A percentile compares a stretch with the other conserved stretches of the same genome.
Conservation (phyloP, 129 eudicot species). For the Pseudognaphalium luteoalbum region DNA sequence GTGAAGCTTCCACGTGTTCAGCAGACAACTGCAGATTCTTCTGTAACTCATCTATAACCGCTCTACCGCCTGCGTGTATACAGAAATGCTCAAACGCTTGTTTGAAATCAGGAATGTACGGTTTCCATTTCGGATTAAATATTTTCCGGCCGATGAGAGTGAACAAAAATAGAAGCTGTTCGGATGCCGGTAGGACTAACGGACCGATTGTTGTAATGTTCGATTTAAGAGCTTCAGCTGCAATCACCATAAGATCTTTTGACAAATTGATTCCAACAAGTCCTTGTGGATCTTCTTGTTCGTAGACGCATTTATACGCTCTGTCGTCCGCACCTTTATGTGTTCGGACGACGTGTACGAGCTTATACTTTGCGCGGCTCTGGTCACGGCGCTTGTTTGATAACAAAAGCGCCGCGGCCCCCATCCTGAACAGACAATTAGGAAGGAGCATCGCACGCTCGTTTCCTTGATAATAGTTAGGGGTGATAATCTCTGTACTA, state of each 20-base stretch:
- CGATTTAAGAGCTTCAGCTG: constrained; percentile 63
- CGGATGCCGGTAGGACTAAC: constrained; percentile 60
- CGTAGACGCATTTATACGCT: constrained; percentile 59
- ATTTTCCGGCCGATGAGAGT: constrained; percentile 64
- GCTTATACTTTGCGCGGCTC: constrained; percentile 54
- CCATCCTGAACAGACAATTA: constrained; percentile 73
- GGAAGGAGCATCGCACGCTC: constrained; percentile 85
- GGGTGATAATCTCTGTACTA: constrained; percentile 72
- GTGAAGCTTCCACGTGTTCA: constrained; percentile 74
- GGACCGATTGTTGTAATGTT: constrained; percentile 78
- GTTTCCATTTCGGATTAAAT: constrained; percentile 65
- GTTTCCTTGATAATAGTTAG: constrained; percentile 65
- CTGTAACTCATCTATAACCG: constrained; percentile 75
- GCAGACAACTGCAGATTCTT: constrained; percentile 64
- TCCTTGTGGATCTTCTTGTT: constrained; percentile 68
- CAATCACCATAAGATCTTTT: constrained; percentile 73
- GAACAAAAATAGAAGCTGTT: constrained; percentile 54
- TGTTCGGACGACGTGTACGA: constrained; percentile 68
- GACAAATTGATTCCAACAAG: constrained; percentile 66
- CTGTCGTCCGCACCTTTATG: constrained; percentile 71
- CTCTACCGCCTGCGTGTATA: constrained; percentile 80
- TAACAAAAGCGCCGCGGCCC: constrained; percentile 60
- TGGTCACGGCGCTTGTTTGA: constrained; percentile 53
- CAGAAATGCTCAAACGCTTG: constrained; percentile 77
- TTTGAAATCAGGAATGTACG: constrained; percentile 73